Conservation (phyloP, 495 filamentous ascomycete genomes). For the Penicillium salamii region DNA sequence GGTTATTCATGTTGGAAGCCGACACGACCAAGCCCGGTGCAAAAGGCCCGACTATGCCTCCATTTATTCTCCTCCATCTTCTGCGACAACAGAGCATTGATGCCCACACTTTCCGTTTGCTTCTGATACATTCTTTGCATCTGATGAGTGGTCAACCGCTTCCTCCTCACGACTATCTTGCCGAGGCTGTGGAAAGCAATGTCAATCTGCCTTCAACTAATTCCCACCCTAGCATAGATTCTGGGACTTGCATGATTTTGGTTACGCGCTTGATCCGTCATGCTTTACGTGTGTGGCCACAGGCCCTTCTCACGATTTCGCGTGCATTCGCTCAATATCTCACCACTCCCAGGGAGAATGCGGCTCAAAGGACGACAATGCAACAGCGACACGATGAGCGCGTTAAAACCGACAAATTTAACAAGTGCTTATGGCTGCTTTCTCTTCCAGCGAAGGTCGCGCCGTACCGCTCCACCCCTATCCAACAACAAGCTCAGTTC, state of each 20-base stretch:
- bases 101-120: constrained; percentile 37
- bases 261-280: constrained; percentile 57
- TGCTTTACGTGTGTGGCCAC: constrained; percentile 56
- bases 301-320: constrained; percentile 48
- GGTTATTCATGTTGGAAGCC: constrained; percentile 39
- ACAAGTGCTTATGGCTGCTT: constrained; percentile 53
- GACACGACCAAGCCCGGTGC: constrained; percentile 10
- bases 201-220: constrained; percentile 3
- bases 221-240: constrained; percentile 18
- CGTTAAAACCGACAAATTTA: constrained; percentile 39
- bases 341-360: constrained; percentile 10
- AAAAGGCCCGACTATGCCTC: constrained; percentile 28
- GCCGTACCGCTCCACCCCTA: constrained; percentile 46
- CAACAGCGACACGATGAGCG: constrained; percentile 14
- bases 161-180: constrained; percentile 2
- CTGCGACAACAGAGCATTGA: constrained; percentile 44
- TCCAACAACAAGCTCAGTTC: constrained; percentile 63
- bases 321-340: constrained; percentile 37
- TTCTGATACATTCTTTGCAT: constrained; percentile 43
- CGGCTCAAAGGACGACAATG: not conserved
- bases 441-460: constrained; percentile 46
- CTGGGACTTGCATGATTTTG: constrained; percentile 29
- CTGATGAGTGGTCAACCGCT: constrained; percentile 33
- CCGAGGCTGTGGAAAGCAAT: not conserved
- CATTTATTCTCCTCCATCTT: constrained; percentile 50